A percentile compares a stretch with the other conserved stretches of the same genome.
These are phyloP conservation scores for Candida sonorensis DNA, from an alignment of 805 yeast genomes.

Conservation along the genomic window DNA sequence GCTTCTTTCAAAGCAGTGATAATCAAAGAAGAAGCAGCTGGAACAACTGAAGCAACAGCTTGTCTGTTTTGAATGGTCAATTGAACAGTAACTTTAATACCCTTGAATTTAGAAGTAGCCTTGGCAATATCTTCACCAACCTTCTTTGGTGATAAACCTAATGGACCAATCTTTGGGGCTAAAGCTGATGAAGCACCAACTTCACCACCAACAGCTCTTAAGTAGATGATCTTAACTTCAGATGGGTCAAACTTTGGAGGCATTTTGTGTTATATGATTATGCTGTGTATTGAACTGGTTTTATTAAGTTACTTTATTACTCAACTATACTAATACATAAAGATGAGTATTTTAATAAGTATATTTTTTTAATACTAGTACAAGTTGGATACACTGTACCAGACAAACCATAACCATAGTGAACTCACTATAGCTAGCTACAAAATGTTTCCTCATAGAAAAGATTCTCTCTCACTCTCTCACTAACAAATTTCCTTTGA, in stretches of 20 bases:
- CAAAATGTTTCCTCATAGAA: too few species aligned
- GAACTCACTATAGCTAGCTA: too few species aligned
- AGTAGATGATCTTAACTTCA: slow-evolving; percentile 97
- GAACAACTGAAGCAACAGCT: slow-evolving; percentile 97
- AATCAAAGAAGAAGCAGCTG: slow-evolving; percentile 98
- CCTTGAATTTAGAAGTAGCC: slow-evolving; percentile 98
- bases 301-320: too few species aligned
- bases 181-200: slow-evolving; percentile 99
- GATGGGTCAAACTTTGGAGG: slow-evolving; percentile 98
- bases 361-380: too few species aligned
- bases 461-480: too few species aligned
- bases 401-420: too few species aligned
- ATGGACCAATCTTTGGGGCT: slow-evolving; percentile 99
- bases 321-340: too few species aligned
- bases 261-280: slow-evolving; percentile 39
- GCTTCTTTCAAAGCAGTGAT: slow-evolving; percentile 99
- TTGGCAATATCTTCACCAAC: slow-evolving; percentile 99
- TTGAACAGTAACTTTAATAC: slow-evolving; percentile 98
- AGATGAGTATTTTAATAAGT: too few species aligned
- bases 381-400: too few species aligned
- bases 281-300: not conserved
- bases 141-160: slow-evolving; percentile 99
- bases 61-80: slow-evolving; percentile 99
- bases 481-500: too few species aligned
- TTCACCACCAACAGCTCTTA: slow-evolving; percentile 99